A percentile compares a stretch with the other conserved stretches of the same genome.
Conservation (phyloP, 352 stramenopile genomes). For the Phytopythium litorale region DNA sequence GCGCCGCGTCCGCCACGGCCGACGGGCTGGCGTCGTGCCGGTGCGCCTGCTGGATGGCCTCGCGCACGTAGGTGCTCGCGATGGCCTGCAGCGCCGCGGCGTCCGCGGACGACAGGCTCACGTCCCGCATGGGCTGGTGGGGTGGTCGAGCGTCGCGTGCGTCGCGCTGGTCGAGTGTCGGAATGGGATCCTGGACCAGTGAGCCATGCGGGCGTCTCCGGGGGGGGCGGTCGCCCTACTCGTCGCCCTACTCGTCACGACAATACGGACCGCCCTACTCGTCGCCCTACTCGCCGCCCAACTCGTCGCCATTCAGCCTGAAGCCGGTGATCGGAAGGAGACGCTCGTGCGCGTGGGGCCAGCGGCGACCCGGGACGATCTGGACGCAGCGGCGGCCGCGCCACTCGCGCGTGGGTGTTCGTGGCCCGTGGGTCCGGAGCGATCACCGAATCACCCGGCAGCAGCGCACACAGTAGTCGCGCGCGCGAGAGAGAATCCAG, state of each 20-base stretch:
- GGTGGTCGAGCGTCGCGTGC: too few species aligned
- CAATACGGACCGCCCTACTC: too few species aligned
- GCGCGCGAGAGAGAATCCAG: not conserved
- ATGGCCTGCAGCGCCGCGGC: not conserved
- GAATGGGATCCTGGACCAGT: not conserved
- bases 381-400: too few species aligned
- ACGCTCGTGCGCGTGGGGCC: not conserved
- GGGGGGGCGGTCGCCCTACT: too few species aligned
- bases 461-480: too few species aligned
- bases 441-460: too few species aligned
- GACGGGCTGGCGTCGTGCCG: slow-evolving; percentile 1
- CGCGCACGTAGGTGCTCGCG: not conserved
- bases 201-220: too few species aligned
- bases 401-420: too few species aligned
- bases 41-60: not conserved
- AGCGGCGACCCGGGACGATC: too few species aligned
- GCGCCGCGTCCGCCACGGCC: slow-evolving; percentile 2
- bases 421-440: not conserved
- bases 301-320: too few species aligned
- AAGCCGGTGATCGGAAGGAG: too few species aligned
- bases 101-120: not conserved
- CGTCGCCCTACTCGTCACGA: not conserved
- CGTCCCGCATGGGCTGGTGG: not conserved
- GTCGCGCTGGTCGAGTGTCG: not conserved
- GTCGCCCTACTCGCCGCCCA: too few species aligned